Base-by-base conservation (phyloP, 148 eudicot species). In the Chenopodium formosanum region DNA sequence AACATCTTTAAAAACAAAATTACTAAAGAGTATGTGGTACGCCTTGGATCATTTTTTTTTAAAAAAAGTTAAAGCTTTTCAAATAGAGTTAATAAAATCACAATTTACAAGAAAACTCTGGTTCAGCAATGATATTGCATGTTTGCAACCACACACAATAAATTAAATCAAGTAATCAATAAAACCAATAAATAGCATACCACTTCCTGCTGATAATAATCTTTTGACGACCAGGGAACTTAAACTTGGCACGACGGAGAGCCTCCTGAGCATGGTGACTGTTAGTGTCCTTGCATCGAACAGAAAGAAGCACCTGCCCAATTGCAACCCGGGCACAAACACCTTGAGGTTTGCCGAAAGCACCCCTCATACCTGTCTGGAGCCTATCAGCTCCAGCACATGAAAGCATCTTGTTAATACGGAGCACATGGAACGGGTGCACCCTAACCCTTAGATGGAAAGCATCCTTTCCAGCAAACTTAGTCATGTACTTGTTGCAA, bases 371-470 rank as follows among this genome's bases (percentile, higher is more conserved):
- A 77, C 88, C 88, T 7, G 88, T 86, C 64, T 86, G 88, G 68
- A 86, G 86, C 83, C 88, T 86, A 86, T 86, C 88, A 77, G 88
- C 88, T 62, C 88, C 88, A 27, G 88, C 88, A 80, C 88, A 86
- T 0, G 88, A 86, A 83, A 86, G 88, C 88, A 86, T 86, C 86
- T 86, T 86, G 86, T 86, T 86, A 73, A 86, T 86, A 83, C 88
- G 86, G 2, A 86, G 81, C 6, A 86, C 88, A 80, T 86, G 88
- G 84, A 86, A 86, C 16, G 88, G 88, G 67, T 86, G 88, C 7
- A 86, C 88, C 79, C 88, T 76, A 44, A 86, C 88, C 79, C 86
- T 83, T 40, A 86, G 85, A 13, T 86, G 88, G 83, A 86, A 86
- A 29, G 88, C 81, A 83, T 86, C 88, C 75, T 86, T 86, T 29